Percentiles rank a stretch among this genome's conserved stretches.
phyloP scores from a whole-genome alignment of 805 yeast species.

The Ogataea chonburiensis region DNA sequence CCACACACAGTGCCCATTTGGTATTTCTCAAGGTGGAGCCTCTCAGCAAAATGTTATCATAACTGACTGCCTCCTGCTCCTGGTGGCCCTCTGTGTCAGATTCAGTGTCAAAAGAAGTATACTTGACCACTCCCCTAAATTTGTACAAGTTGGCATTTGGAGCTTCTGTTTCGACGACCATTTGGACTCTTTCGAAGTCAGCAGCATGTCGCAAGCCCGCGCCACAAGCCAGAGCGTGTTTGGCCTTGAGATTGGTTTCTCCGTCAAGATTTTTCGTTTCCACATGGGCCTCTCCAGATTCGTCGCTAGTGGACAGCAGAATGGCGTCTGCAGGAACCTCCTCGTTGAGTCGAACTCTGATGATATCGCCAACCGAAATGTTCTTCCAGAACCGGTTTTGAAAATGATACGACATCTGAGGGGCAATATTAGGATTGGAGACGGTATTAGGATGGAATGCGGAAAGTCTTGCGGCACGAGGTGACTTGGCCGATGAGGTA shows the following conservation, averaged over 20 bases:
- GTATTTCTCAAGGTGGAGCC: conserved; percentile 75
- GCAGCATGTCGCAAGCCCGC: conserved; percentile 50
- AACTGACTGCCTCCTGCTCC: conserved; percentile 55
- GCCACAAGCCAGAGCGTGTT: conserved; percentile 55
- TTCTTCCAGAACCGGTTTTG: conserved; percentile 55
- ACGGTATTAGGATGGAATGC: conserved; percentile 32
- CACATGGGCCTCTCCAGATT: conserved; percentile 63
- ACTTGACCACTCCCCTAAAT: conserved; percentile 66
- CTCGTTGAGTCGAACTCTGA: conserved; percentile 69
- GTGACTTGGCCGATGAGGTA: conserved; percentile 17
- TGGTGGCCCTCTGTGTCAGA: conserved; percentile 29
- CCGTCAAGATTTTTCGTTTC: conserved; percentile 75
- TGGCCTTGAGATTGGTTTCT: conserved; percentile 70
- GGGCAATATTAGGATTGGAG: conserved; percentile 32
- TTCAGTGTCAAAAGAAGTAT: conserved; percentile 38
- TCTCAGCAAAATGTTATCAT: conserved; percentile 64
- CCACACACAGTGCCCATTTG: conserved; percentile 72
- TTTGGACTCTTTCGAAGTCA: conserved; percentile 57
- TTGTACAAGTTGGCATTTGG: conserved; percentile 66
- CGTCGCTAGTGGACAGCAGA: conserved; percentile 62
- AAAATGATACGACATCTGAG: conserved; percentile 35
- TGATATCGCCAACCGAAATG: conserved; percentile 69
- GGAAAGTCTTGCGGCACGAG: conserved; percentile 20
- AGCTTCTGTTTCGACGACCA: conserved; percentile 67
- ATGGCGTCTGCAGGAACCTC: conserved; percentile 78